Evolutionary conservation across 495 filamentous ascomycete genomes (phyloP), one percentile per base, ranked within the genome.

Genomic region (Podospora sp.): DNA sequence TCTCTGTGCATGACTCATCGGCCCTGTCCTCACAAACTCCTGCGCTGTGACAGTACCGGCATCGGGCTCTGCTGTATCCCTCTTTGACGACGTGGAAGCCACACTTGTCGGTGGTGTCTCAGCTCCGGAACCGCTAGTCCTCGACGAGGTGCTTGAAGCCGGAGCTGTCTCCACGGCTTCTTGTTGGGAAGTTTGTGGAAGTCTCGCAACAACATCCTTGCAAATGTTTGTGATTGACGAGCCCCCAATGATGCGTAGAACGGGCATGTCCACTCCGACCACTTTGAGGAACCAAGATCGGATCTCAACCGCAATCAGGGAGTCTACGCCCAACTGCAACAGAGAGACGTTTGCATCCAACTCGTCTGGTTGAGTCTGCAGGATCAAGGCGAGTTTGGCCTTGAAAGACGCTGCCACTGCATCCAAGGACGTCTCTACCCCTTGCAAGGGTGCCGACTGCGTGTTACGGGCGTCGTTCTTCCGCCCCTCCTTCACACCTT

Each of bases 251-350:
- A 74, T 57, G 50, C 68, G 68, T 7, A 74, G 61, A 9, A 71
- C 68, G 0, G 72, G 72, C 0, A 74, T 33, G 26, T 73, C 64
- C 35, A 71, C 58, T 0, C 59, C 66, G 1, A 78, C 16, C 57
- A 75, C 69, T 46, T 77, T 78, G 11, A 69, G 55, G 56, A 80
- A 74, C 78, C 75, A 81, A 0, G 51, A 35, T 0, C 78, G 73
- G 6, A 77, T 58, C 2, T 73, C 69, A 1, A 80, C 69, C 0
- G 79, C 78, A 0, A 79, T 68, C 14, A 81, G 65, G 0, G 78
- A 80, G 61, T 81, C 78, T 11, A 78, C 57, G 0, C 79, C 79
- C 12, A 72, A 69, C n/a, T 51, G 16, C 12, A 53, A 22, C 12
- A 68, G 58, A 14, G 57, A 53, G 60, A 9, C 4, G 18, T 18